These are phyloP conservation scores for Pythium coloratum DNA, from an alignment of 352 stramenopile genomes.

Conservation along the genomic window DNA sequence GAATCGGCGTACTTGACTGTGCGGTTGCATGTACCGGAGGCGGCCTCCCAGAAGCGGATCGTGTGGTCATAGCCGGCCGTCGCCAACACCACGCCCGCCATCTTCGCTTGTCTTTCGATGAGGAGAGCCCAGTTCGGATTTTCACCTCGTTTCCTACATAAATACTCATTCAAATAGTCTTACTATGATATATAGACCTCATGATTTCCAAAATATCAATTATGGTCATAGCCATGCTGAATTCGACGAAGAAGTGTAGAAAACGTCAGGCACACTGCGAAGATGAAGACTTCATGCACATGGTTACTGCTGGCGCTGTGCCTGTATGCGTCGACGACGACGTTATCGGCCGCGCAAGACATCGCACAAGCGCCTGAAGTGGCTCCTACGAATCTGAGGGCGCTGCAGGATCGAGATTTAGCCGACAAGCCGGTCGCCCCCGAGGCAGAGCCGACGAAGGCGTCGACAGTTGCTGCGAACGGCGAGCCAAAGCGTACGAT, in stretches of 20 bases:
- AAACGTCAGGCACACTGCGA: constrained; percentile 4
- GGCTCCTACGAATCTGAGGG: not conserved
- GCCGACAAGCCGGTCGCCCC: not conserved
- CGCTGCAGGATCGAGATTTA: constrained; percentile 12
- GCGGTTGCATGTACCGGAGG: constrained; percentile 93
- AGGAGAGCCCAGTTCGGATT: constrained; percentile 1
- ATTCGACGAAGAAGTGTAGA: constrained; percentile 10
- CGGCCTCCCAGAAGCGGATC: constrained; percentile 98
- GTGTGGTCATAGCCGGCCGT: constrained; percentile 98
- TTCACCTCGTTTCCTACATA: not conserved
- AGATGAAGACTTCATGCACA: constrained; percentile 12
- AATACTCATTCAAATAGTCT: not conserved
- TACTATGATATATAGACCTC: not conserved
- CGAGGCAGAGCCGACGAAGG: not conserved
- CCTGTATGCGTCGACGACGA: constrained; percentile 5
- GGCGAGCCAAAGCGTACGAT: constrained; percentile 30
- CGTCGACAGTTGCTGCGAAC: constrained; percentile 22
- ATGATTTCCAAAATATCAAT: not conserved
- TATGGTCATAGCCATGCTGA: not conserved
- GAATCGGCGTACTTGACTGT: constrained; percentile 96
- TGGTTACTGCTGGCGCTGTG: constrained; percentile 25
- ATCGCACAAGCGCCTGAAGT: no score
- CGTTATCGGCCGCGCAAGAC: not conserved
- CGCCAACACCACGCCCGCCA: constrained; percentile 94
- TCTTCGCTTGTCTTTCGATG: constrained; percentile 25